Evolutionary conservation across 345 rosid genomes (phyloP), one percentile per base, ranked within the genome.

Genomic region (Linum trigynum): DNA sequence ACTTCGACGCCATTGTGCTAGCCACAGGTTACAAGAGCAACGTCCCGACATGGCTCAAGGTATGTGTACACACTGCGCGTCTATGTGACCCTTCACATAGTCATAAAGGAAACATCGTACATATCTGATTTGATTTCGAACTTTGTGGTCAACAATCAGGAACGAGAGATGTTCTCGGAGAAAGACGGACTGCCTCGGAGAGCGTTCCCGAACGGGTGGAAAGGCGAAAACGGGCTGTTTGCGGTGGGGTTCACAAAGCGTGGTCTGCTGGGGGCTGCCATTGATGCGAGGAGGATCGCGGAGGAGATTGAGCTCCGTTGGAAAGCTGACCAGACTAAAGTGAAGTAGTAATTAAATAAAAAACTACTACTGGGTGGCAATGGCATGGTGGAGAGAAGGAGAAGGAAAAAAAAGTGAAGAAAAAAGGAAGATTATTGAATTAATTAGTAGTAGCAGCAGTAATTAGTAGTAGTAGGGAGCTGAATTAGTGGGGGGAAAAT

Each of bases 21-120:
- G 98, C 98, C 42, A 89, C 98, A 0, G 98, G 98, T 7, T 91
- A 84, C 76, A 91, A 76, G 78, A 91, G 90, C 74, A 89, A 85
- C 40, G 96, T 91, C 32, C 86, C 86, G 51, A 70, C 73, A 63
- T 92, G 98, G 96, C 70, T 92, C 67, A 92, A 89, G 92, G 98
- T 92, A 66, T 12, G 38, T 39, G 1, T 57, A 3, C 43, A 57
- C 39, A 58, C 62, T n/a, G 32, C 35, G 41, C 62, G 57, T 36
- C 48, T n/a, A 15, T 62, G 38, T 23, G 32, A 23, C 32, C 32
- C 32, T 23, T 23, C 32, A 23, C 32, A 23, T 23, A 23, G 32
- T 23, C 32, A 23, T 23, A 23, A 23, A 23, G 32, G 32, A 23
- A 23, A 23, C 32, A 23, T 23, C 32, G 32, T 23, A 23, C 32